Conservation (phyloP, 2,329 filamentous ascomycete species). For the Lasiodiplodia sp. region DNA sequence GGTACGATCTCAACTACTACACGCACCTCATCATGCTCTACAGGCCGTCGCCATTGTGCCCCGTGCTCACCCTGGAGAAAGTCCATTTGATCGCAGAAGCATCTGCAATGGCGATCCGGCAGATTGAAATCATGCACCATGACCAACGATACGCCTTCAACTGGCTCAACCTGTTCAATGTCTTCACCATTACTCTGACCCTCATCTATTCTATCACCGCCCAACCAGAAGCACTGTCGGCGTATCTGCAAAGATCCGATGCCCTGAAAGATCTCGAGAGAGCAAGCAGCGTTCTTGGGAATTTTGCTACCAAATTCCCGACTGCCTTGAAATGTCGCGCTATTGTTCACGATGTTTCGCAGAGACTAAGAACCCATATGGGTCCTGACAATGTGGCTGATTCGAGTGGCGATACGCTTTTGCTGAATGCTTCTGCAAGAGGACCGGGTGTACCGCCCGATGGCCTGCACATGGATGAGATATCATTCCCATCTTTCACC, state of each 20-base stretch:
- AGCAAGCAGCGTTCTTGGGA: conserved; percentile 31
- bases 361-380: conserved; percentile 13
- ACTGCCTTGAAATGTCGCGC: conserved; percentile 31
- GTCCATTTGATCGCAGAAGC: conserved; percentile 51
- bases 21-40: conserved; percentile 56
- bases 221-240: conserved; percentile 41
- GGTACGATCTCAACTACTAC: conserved; percentile 60
- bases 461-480: background rate
- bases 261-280: conserved; percentile 32
- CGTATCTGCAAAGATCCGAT: conserved; percentile 31
- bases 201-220: conserved; percentile 55
- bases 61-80: conserved; percentile 45
- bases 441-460: background rate
- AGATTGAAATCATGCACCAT: conserved; percentile 49
- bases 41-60: conserved; percentile 53
- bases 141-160: conserved; percentile 53
- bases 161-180: conserved; percentile 51
- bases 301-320: conserved; percentile 31
- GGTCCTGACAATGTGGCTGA: background rate
- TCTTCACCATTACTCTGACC: conserved; percentile 54
- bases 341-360: conserved; percentile 28
- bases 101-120: conserved; percentile 53
- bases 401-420: background rate
- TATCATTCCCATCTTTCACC: conserved; percentile 12
- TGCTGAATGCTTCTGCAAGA: background rate